phyloP scores from a whole-genome alignment of 2,329 filamentous ascomycete species.

The Epichloe gansuensis region DNA sequence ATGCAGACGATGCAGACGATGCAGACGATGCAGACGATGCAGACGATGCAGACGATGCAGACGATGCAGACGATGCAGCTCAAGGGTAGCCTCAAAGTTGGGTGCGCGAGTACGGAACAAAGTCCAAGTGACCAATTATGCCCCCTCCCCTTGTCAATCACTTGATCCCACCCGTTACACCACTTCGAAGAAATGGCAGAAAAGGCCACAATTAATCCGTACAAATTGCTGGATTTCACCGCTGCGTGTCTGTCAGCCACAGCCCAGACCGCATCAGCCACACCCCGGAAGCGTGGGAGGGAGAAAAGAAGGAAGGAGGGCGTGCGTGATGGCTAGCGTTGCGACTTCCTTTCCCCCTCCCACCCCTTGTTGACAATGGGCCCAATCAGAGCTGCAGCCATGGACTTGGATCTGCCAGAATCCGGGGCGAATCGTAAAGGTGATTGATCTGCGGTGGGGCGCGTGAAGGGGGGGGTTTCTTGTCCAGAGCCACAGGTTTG shows the following conservation, averaged over 20 bases:
- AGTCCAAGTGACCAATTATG: too few species aligned
- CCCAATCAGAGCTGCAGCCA: not conserved
- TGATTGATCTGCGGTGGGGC: not conserved
- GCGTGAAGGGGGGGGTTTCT: too few species aligned
- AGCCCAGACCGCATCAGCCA: not conserved
- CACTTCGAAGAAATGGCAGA: not conserved
- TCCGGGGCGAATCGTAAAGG: not conserved
- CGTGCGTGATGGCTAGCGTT: not conserved
- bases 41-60: too few species aligned
- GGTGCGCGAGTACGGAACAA: too few species aligned
- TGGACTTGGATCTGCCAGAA: not conserved
- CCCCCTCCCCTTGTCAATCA: not conserved
- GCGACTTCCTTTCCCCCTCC: too few species aligned
- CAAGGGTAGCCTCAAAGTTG: not conserved
- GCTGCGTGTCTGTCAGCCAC: not conserved
- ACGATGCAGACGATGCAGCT: too few species aligned
- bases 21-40: too few species aligned
- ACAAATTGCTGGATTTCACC: not conserved
- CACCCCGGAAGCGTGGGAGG: not conserved
- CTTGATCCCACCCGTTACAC: not conserved
- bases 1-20: too few species aligned
- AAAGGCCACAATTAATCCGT: too few species aligned
- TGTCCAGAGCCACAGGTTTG: too few species aligned
- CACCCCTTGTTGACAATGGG: not conserved
- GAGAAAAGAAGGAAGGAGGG: not conserved